phyloP scores from a whole-genome alignment of 1,284 basidiomycete species.

The Butyriboletus appendiculatus region DNA sequence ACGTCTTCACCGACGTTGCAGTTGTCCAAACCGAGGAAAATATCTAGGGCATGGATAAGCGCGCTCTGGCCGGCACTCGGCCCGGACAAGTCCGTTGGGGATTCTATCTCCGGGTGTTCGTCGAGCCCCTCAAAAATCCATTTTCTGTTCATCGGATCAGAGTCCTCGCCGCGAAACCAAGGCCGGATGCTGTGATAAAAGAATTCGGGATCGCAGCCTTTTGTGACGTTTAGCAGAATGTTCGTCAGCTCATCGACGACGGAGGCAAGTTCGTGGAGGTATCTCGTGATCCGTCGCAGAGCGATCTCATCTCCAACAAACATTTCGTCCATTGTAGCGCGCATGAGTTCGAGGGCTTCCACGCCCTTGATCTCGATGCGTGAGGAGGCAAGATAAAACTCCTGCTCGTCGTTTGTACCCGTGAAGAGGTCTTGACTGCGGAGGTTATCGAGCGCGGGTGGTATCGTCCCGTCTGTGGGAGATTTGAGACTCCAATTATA shows the following conservation, averaged over 20 bases:
- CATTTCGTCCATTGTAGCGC: conserved; percentile 86
- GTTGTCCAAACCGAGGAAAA: conserved; percentile 86
- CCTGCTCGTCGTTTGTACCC: conserved; percentile 79
- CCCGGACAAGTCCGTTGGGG: conserved; percentile 74
- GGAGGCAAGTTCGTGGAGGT: conserved; percentile 64
- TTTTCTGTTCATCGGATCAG: conserved; percentile 53
- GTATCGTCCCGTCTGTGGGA: conserved; percentile 12
- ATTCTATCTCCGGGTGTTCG: conserved; percentile 45
- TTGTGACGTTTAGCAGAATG: conserved; percentile 65
- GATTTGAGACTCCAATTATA: conserved; percentile 82
- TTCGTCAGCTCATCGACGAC: conserved; percentile 68
- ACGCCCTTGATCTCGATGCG: conserved; percentile 94
- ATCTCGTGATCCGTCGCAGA: conserved; percentile 68
- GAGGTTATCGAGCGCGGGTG: conserved; percentile 53
- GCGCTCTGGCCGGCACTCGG: conserved; percentile 92
- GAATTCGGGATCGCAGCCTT: conserved; percentile 74
- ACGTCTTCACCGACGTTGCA: conserved; percentile 20
- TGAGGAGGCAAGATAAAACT: conserved; percentile 88
- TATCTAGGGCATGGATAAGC: conserved; percentile 86
- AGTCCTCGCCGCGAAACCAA: conserved; percentile 90
- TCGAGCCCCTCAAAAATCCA: conserved; percentile 87
- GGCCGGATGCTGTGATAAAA: conserved; percentile 90
- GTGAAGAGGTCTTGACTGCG: conserved; percentile 77
- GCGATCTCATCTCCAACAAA: conserved; percentile 87
- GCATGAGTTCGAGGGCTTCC: conserved; percentile 84